These are phyloP conservation scores for Colletotrichum tabaci DNA, from an alignment of 2,329 filamentous ascomycete genomes.

Conservation along the genomic window DNA sequence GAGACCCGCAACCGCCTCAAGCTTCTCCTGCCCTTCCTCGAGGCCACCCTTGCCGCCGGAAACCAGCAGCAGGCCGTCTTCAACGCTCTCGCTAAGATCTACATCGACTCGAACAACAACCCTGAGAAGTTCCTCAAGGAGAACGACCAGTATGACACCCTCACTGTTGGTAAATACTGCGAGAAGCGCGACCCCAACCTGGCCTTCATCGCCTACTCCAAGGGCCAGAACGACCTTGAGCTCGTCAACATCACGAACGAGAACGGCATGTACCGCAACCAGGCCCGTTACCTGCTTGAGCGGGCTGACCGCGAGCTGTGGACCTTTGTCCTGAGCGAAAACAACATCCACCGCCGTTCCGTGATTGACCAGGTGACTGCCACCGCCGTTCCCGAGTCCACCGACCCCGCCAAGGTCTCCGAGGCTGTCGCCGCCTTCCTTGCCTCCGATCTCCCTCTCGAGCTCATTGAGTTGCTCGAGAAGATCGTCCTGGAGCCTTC, in stretches of 20 bases:
- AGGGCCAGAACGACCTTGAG: conserved; percentile 97
- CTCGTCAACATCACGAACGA: conserved; percentile 98
- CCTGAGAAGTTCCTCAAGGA: conserved; percentile 98
- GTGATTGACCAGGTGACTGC: conserved; percentile 97
- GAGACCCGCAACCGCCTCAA: conserved; percentile 96
- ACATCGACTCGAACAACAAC: conserved; percentile 98
- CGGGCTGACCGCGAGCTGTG: conserved; percentile 92
- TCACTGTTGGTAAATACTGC: conserved; percentile 96
- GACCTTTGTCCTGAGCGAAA: conserved; percentile 93
- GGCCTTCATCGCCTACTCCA: conserved; percentile 93
- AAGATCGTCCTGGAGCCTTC: conserved; percentile 99
- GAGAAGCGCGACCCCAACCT: conserved; percentile 98
- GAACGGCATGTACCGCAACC: conserved; percentile 99
- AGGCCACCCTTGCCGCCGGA: conserved; percentile 88
- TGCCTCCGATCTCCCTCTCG: conserved; percentile 88
- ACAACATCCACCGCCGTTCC: conserved; percentile 95
- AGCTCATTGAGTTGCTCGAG: conserved; percentile 97
- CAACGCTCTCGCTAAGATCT: conserved; percentile 98
- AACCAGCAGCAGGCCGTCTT: conserved; percentile 98
- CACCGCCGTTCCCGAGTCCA: conserved; percentile 93
- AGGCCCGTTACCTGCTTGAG: conserved; percentile 94
- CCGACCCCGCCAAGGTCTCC: conserved; percentile 93
- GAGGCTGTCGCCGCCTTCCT: conserved; percentile 95
- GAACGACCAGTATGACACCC: conserved; percentile 95
- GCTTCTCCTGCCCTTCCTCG: conserved; percentile 94